phyloP scores from a whole-genome alignment of 2,329 filamentous ascomycete species.

The Fusarium sublunatum region DNA sequence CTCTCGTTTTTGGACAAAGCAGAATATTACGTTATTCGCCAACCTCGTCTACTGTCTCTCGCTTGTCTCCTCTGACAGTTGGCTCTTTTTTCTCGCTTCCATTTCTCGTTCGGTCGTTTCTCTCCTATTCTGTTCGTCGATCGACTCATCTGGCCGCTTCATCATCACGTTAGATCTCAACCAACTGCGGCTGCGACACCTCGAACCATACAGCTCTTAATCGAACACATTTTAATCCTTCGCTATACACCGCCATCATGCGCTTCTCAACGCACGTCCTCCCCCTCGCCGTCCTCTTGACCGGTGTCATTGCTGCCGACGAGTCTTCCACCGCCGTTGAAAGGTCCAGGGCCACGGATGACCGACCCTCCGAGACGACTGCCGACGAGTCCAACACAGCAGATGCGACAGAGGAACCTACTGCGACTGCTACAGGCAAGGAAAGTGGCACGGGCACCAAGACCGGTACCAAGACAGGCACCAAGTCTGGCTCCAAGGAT shows the following conservation, averaged over 20 bases:
- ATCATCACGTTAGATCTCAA: slow-evolving; percentile 3
- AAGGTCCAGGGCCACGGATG: slow-evolving; percentile 29
- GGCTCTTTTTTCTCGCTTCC: slow-evolving; percentile 1
- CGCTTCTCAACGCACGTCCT: slow-evolving; percentile 45
- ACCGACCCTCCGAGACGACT: slow-evolving; percentile 31
- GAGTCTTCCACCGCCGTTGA: slow-evolving; percentile 30
- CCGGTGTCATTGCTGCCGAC: slow-evolving; percentile 36
- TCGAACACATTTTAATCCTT: slow-evolving; percentile 3
- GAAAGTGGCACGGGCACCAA: slow-evolving; percentile 21
- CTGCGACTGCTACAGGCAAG: slow-evolving; percentile 28
- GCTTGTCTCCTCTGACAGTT: slow-evolving; percentile 20
- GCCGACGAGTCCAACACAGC: slow-evolving; percentile 31
- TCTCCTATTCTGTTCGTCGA: slow-evolving; percentile 17
- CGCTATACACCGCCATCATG: slow-evolving; percentile 33
- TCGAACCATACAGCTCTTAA: not conserved
- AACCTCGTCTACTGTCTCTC: slow-evolving; percentile 27
- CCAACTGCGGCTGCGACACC: not conserved
- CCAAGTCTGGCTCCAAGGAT: slow-evolving; percentile 13
- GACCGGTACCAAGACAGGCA: slow-evolving; percentile 12
- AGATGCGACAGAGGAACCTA: slow-evolving; percentile 27
- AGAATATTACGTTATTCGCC: not conserved
- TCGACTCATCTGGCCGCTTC: slow-evolving; percentile 8
- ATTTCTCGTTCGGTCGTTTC: slow-evolving; percentile 6
- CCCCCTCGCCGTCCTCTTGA: slow-evolving; percentile 42
- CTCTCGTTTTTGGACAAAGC: slow-evolving; percentile 24